Conservation (phyloP, 352 stramenopile genomes). For the Globisporangium perplexum region DNA sequence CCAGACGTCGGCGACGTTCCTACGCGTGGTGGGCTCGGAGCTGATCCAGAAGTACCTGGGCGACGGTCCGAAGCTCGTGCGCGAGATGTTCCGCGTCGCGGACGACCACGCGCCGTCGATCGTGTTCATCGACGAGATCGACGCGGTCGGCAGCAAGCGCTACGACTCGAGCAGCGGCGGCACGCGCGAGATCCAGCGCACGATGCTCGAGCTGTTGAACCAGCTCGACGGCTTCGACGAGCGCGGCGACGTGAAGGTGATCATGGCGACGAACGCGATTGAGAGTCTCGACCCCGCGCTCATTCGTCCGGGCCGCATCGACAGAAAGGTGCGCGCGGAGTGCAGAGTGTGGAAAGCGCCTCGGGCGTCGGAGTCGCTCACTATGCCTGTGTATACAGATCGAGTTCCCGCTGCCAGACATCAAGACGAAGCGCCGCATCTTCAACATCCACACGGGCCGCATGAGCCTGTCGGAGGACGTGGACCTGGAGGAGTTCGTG, state of each 20-base stretch:
- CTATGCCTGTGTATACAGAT: constrained; percentile 64
- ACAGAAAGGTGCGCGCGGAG: constrained; percentile 90
- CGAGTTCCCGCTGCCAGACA: constrained; percentile 99
- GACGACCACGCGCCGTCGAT: constrained; percentile 98
- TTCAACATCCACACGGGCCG: constrained; percentile 99
- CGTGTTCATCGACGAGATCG: constrained; percentile 99
- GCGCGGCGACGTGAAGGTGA: constrained; percentile 99
- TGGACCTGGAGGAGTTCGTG: constrained; percentile 99
- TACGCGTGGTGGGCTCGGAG: constrained; percentile 98
- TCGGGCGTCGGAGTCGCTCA: background rate
- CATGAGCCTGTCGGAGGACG: constrained; percentile 98
- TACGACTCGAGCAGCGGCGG: constrained; percentile 98
- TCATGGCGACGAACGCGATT: constrained; percentile 99
- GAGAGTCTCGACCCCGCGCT: constrained; percentile 98
- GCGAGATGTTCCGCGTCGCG: constrained; percentile 98
- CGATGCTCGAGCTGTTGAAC: constrained; percentile 99
- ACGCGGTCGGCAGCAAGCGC: constrained; percentile 98
- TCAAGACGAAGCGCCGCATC: constrained; percentile 99
- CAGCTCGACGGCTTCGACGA: constrained; percentile 99
- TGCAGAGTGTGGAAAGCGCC: background rate
- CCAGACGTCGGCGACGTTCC: constrained; percentile 99
- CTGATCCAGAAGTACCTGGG: constrained; percentile 99
- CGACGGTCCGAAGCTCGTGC: constrained; percentile 99
- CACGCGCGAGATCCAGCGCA: constrained; percentile 99
- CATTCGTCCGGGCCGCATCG: constrained; percentile 99